Percentiles rank a stretch among this genome's conserved stretches.
phyloP scores from a whole-genome alignment of 129 eudicot genomes.

The Lonicera japonica region DNA sequence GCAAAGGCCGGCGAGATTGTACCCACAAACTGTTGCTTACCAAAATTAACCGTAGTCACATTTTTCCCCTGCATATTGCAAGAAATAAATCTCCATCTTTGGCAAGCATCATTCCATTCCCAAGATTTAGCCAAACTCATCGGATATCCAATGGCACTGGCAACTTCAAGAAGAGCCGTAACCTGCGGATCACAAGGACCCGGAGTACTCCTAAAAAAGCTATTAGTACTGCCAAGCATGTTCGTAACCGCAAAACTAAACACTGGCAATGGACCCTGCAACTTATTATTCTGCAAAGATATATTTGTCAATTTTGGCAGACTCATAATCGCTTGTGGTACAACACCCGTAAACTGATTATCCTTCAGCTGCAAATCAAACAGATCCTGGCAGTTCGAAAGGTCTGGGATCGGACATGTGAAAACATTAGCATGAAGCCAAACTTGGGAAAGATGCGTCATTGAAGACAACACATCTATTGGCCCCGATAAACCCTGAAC shows the following conservation, averaged over 20 bases:
- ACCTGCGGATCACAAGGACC: slow-evolving; percentile 36
- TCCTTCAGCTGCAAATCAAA: slow-evolving; percentile 72
- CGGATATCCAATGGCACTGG: slow-evolving; percentile 55
- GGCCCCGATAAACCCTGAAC: slow-evolving; percentile 32
- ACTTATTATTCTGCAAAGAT: slow-evolving; percentile 44
- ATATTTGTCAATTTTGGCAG: slow-evolving; percentile 34
- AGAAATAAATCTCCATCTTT: slow-evolving; percentile 26
- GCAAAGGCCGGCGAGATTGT: slow-evolving; percentile 55
- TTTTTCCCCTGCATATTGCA: slow-evolving; percentile 24
- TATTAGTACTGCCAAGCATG: slow-evolving; percentile 25
- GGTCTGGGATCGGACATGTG: slow-evolving; percentile 56
- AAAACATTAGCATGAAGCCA: slow-evolving; percentile 58
- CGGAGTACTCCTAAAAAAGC: slow-evolving; percentile 39
- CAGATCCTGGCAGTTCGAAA: slow-evolving; percentile 28
- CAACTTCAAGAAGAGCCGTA: slow-evolving; percentile 23
- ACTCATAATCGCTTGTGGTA: slow-evolving; percentile 29
- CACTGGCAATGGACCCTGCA: slow-evolving; percentile 60
- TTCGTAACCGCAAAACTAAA: slow-evolving; percentile 14
- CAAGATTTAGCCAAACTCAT: slow-evolving; percentile 41
- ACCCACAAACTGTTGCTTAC: slow-evolving; percentile 29
- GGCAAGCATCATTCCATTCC: slow-evolving; percentile 48
- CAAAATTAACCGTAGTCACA: slow-evolving; percentile 33
- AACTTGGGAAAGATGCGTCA: slow-evolving; percentile 50
- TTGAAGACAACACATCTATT: slow-evolving; percentile 34
- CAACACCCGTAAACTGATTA: slow-evolving; percentile 53